Evolutionary conservation across 2,329 filamentous ascomycete genomes (phyloP).

Genomic region (Arthrobotrys entomopaga): DNA sequence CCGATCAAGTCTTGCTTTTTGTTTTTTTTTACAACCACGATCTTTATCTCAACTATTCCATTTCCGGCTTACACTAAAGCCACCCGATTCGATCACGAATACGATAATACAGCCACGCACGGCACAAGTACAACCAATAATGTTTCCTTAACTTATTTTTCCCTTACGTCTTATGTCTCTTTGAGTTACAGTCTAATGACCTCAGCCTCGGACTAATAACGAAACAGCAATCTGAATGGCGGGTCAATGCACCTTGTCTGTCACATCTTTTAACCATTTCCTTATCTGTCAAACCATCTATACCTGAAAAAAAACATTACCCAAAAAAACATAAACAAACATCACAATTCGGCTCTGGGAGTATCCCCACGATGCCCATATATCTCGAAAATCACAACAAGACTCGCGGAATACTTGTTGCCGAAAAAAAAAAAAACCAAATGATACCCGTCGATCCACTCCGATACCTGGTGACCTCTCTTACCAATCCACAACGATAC

Average conservation of each 20-base stretch:
- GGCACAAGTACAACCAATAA: constrained; percentile 35
- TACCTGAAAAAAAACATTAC: constrained; percentile 5
- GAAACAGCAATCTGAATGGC: constrained; percentile 36
- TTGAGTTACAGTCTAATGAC: constrained; percentile 17
- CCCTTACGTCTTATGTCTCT: constrained; percentile 25
- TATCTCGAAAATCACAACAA: constrained; percentile 6
- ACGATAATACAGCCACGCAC: constrained; percentile 48
- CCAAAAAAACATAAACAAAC: constrained; percentile 37
- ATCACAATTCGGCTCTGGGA: not conserved
- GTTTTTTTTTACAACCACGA: constrained; percentile 30
- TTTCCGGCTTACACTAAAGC: constrained; percentile 37
- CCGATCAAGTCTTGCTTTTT: constrained; percentile 15
- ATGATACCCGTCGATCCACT: constrained; percentile 7
- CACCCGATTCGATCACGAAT: constrained; percentile 37
- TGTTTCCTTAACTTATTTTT: constrained; percentile 21
- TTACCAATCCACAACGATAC: not conserved
- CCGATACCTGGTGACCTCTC: not conserved
- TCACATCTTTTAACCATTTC: constrained; percentile 21
- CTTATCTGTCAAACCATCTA: constrained; percentile 27
- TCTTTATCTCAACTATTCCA: constrained; percentile 40
- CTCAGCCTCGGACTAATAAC: constrained; percentile 44
- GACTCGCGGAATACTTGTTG: no score
- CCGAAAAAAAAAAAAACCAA: no score
- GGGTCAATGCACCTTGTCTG: constrained; percentile 25
- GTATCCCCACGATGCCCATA: constrained; percentile 6